Conservation (phyloP, 352 stramenopile genomes). For the Globisporangium echinulatum region DNA sequence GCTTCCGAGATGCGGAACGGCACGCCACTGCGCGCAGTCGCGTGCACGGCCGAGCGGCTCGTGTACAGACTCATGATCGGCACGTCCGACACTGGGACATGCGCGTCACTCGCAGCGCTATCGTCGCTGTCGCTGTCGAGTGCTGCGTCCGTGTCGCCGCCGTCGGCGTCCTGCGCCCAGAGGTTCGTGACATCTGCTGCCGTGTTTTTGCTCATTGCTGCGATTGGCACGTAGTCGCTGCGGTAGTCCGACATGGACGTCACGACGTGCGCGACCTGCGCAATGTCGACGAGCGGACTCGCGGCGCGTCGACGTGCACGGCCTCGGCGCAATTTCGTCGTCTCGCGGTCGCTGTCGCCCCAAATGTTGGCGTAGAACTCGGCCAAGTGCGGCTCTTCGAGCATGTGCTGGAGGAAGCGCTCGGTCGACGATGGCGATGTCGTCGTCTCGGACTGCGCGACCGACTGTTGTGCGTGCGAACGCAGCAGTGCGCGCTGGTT, state of each 20-base stretch:
- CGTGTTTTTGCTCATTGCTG: constrained; percentile 2
- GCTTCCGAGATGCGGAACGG: constrained; percentile 34
- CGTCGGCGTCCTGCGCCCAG: constrained; percentile 32
- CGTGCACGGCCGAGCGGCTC: neutral
- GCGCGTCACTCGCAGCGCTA: neutral
- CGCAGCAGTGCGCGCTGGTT: constrained; percentile 1
- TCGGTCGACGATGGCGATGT: neutral
- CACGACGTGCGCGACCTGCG: constrained; percentile 66
- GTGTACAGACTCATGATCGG: constrained; percentile 4
- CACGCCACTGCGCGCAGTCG: constrained; percentile 18
- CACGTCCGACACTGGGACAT: neutral
- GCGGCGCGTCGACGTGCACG: constrained; percentile 3
- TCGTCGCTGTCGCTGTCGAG: neutral
- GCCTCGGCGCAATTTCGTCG: constrained; percentile 20
- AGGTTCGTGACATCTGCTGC: constrained; percentile 31
- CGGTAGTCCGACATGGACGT: constrained; percentile 66
- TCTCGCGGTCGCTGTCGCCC: constrained; percentile 16
- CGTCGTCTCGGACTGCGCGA: neutral
- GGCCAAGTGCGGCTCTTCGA: constrained; percentile 30
- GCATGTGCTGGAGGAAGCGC: constrained; percentile 16
- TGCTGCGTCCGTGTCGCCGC: constrained; percentile 16
- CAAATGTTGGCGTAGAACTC: constrained; percentile 68
- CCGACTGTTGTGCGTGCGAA: neutral
- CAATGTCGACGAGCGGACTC: constrained; percentile 52
- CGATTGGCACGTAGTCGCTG: constrained; percentile 43